phyloP scores from a whole-genome alignment of 2,329 filamentous ascomycete species.

The Alternaria novae-zelandiae region DNA sequence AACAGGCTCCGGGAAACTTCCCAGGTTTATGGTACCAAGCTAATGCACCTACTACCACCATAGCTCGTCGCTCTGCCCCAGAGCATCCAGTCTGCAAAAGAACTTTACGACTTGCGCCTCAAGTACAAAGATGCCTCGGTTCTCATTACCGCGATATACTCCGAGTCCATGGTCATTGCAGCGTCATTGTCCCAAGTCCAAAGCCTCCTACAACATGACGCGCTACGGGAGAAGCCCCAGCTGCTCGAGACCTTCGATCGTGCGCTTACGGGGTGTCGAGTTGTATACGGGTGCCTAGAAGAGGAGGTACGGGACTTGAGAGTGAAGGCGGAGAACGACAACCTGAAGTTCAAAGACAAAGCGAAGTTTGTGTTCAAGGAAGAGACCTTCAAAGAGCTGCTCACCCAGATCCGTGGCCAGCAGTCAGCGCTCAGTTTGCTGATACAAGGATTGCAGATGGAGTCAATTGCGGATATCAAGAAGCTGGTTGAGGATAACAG shows the following conservation, averaged over 20 bases:
- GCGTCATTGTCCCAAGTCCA: constrained; percentile 43
- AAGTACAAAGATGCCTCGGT: constrained; percentile 40
- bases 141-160: constrained; percentile 42
- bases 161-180: constrained; percentile 43
- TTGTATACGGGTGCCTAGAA: constrained; percentile 42
- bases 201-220: constrained; percentile 34
- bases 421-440: constrained; percentile 41
- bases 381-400: constrained; percentile 42
- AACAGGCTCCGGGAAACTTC: neutral
- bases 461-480: constrained; percentile 42
- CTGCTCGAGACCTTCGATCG: constrained; percentile 41
- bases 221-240: constrained; percentile 36
- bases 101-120: constrained; percentile 37
- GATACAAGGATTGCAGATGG: constrained; percentile 45
- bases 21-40: neutral
- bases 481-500: constrained; percentile 39
- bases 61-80: constrained; percentile 33
- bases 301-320: constrained; percentile 39
- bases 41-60: neutral
- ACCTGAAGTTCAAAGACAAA: constrained; percentile 30
- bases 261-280: constrained; percentile 41
- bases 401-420: constrained; percentile 44
- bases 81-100: constrained; percentile 39
- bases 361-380: constrained; percentile 43
- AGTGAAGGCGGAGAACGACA: constrained; percentile 25